A percentile compares a stretch with the other conserved stretches of the same genome.
These are phyloP conservation scores for Sporothrix euskadiensis DNA, from an alignment of 2,329 filamentous ascomycete species.

Conservation along the genomic window DNA sequence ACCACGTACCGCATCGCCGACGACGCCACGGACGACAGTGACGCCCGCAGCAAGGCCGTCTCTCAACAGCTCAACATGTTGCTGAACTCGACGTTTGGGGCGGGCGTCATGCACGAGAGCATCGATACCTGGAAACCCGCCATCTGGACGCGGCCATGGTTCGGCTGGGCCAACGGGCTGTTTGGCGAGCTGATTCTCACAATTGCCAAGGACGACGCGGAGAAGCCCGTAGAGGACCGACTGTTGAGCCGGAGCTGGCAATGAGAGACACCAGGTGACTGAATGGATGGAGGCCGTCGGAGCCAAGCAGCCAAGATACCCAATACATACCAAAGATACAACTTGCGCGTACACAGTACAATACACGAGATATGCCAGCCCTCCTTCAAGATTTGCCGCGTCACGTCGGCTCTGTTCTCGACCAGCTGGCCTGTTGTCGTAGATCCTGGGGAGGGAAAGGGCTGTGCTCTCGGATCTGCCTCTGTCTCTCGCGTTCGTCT, in stretches of 20 bases:
- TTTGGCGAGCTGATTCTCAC: slow-evolving; percentile 77
- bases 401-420: not conserved
- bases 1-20: slow-evolving; percentile 67
- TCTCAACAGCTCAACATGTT: slow-evolving; percentile 58
- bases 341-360: not conserved
- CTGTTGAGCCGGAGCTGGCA: slow-evolving; percentile 40
- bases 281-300: not conserved
- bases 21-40: slow-evolving; percentile 53
- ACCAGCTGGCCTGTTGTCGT: not conserved
- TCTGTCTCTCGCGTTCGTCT: not conserved
- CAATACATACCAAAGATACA: not conserved
- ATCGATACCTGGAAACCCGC: slow-evolving; percentile 62
- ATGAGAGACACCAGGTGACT: slow-evolving; percentile 22
- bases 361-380: not conserved
- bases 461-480: not conserved
- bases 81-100: slow-evolving; percentile 68
- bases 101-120: slow-evolving; percentile 80
- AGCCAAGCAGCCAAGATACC: not conserved
- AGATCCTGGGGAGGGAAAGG: not conserved
- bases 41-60: slow-evolving; percentile 41
- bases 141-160: slow-evolving; percentile 57
- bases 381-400: not conserved
- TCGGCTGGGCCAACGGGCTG: slow-evolving; percentile 86
- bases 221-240: slow-evolving; percentile 33
- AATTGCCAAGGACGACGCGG: slow-evolving; percentile 38